These are phyloP conservation scores for Alternaria postmessia DNA, from an alignment of 2,329 filamentous ascomycete species.

Conservation along the genomic window DNA sequence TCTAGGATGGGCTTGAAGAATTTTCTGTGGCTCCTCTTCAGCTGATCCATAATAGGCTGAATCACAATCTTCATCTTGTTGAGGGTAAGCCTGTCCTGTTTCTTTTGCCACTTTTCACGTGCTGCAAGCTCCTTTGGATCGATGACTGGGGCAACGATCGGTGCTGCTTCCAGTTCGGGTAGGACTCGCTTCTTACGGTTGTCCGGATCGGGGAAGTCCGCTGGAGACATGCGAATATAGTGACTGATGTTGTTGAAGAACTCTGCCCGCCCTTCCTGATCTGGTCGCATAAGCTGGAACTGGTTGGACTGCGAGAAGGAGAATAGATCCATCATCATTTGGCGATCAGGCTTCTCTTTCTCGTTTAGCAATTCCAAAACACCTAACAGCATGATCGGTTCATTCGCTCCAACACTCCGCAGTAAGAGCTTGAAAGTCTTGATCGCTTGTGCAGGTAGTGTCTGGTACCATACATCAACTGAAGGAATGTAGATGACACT, in stretches of 20 bases:
- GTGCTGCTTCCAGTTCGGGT: constrained; percentile 76
- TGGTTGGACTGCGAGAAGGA: constrained; percentile 83
- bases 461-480: constrained; percentile 85
- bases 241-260: constrained; percentile 80
- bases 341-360: constrained; percentile 62
- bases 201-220: constrained; percentile 85
- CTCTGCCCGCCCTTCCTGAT: constrained; percentile 71
- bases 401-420: constrained; percentile 83
- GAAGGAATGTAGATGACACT: constrained; percentile 95
- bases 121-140: constrained; percentile 71
- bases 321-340: constrained; percentile 80
- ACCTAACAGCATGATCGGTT: constrained; percentile 88
- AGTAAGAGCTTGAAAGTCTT: constrained; percentile 85
- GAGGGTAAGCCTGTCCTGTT: constrained; percentile 81
- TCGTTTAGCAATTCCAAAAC: constrained; percentile 76
- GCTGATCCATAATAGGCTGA: constrained; percentile 96
- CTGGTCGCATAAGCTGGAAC: constrained; percentile 73
- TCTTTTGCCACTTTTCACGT: constrained; percentile 80
- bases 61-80: constrained; percentile 89
- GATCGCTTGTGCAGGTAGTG: constrained; percentile 70
- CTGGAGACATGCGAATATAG: constrained; percentile 80
- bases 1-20: constrained; percentile 82
- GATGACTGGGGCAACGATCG: constrained; percentile 63
- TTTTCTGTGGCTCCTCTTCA: constrained; percentile 87
- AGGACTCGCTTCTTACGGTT: constrained; percentile 87